These are phyloP conservation scores for Pythium chondricola DNA, from an alignment of 352 stramenopile species.

Conservation along the genomic window DNA sequence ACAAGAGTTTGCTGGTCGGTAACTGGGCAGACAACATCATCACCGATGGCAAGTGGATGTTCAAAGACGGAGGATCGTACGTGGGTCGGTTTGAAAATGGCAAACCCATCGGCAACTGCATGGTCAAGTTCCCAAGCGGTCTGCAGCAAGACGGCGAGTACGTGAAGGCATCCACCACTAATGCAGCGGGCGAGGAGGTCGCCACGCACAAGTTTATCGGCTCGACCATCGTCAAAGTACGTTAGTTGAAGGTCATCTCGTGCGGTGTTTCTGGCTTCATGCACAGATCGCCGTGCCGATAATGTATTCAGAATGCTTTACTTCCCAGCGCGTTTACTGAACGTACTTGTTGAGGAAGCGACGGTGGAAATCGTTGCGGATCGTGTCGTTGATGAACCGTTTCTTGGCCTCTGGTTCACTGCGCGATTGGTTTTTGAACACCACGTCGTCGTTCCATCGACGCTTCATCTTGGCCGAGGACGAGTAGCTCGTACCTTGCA, in stretches of 20 bases:
- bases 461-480: conserved; percentile 85
- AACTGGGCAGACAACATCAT: conserved; percentile 85
- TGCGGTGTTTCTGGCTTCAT: no score
- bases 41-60: conserved; percentile 87
- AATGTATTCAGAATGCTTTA: no score
- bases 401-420: conserved; percentile 94
- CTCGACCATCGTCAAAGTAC: conserved; percentile 61
- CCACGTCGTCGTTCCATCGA: conserved; percentile 99
- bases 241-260: no score
- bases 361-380: conserved; percentile 99
- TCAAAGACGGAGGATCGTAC: conserved; percentile 84
- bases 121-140: conserved; percentile 82
- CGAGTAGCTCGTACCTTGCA: conserved; percentile 27
- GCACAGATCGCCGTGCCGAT: no score
- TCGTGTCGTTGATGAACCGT: conserved; percentile 99
- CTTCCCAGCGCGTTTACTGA: conserved; percentile 44
- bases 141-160: conserved; percentile 85
- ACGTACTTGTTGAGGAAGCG: conserved; percentile 98
- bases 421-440: conserved; percentile 98
- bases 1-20: conserved; percentile 82
- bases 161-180: conserved; percentile 43
- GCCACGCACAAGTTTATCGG: conserved; percentile 63
- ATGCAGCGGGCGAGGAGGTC: conserved; percentile 45
- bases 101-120: conserved; percentile 83
- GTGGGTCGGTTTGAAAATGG: conserved; percentile 81